phyloP scores from a whole-genome alignment of 169 alveolate genomes.

The Eimeria brunetti region DNA sequence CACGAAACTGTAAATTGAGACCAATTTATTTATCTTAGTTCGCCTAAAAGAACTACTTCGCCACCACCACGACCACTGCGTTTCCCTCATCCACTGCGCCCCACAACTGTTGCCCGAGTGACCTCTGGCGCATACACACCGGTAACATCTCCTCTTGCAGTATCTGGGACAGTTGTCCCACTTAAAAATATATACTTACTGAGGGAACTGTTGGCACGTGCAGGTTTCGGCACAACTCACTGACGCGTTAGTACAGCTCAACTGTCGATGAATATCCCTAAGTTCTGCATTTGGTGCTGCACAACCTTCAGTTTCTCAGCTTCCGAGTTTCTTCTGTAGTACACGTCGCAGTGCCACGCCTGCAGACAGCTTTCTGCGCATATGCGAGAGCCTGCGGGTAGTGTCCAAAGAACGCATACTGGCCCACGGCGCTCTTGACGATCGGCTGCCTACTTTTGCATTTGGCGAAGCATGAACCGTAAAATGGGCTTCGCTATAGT shows the following conservation, averaged over 20 bases:
- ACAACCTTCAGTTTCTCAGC: slow-evolving; percentile 22
- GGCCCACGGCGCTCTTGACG: neutral
- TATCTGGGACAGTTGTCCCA: neutral
- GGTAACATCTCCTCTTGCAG: neutral
- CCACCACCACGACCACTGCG: neutral
- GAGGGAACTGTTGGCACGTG: neutral
- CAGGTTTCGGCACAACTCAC: neutral
- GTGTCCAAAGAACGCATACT: neutral
- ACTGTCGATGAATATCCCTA: slow-evolving; percentile 3
- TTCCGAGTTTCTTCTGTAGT: slow-evolving; percentile 57
- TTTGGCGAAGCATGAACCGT: neutral
- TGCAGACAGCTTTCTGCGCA: slow-evolving; percentile 75
- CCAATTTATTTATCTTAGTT: neutral
- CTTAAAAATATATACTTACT: neutral
- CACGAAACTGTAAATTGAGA: neutral
- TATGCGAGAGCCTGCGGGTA: slow-evolving; percentile 61
- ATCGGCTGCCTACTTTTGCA: neutral
- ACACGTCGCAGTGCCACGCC: slow-evolving; percentile 81
- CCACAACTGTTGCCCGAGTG: neutral
- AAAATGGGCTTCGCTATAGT: neutral
- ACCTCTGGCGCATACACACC: neutral
- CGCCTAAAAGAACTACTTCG: neutral
- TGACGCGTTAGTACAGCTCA: neutral
- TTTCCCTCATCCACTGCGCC: neutral
- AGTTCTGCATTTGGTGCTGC: slow-evolving; percentile 35